Base-by-base conservation (phyloP, 768 basidiomycete species). In the Collybiopsis luxurians region DNA sequence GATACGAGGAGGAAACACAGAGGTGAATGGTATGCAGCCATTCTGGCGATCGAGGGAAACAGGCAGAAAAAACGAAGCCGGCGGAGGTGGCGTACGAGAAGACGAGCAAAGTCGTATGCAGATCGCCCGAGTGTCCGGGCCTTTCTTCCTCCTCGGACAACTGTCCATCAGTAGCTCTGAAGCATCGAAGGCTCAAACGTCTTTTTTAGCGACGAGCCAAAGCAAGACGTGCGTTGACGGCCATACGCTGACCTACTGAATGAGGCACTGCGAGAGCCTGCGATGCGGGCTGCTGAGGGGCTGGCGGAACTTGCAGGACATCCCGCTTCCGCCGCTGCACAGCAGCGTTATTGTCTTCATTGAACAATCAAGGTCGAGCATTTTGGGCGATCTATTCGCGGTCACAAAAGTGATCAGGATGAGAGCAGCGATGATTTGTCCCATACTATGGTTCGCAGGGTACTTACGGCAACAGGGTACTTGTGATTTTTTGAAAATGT, bases 301-400 rank as follows among this genome's bases (percentile, higher is more conserved):
- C 57, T 26, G 66, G 69, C 0, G 59, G 63, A 27, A 60, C 66
- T 36, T 61, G 63, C 21, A 65, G 68, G 9, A 59, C 60, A 10
- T 58, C 48, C 23, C 76, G 78, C 0, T 68, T n/a, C n/a, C n/a
- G n/a, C n/a, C n/a, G n/a, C n/a, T n/a, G n/a, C n/a, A n/a, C n/a
- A n/a, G n/a, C 72, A 5, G 70, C 64, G 4, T 72, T 63, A 19
- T 87, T 88, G 23, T 86, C 89, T 48, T 92, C 90, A 63, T 91
- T 91, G 48, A 93, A 92, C 1, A 92, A 78, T 0, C 90, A 91
- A 1, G 92, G 92, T 15, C 90, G 78, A 1, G 92, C 92, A 68
- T 96, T 95, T 69, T 95, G 92, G 0, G 90, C 83, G 60, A 96
- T 92, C 94, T 94, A 98, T 71, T 98, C 96, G 30, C 95, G 87